Evolutionary conservation across 192 early-diverging fungal genomes (phyloP).

Genomic region (Umbelopsis sp.): DNA sequence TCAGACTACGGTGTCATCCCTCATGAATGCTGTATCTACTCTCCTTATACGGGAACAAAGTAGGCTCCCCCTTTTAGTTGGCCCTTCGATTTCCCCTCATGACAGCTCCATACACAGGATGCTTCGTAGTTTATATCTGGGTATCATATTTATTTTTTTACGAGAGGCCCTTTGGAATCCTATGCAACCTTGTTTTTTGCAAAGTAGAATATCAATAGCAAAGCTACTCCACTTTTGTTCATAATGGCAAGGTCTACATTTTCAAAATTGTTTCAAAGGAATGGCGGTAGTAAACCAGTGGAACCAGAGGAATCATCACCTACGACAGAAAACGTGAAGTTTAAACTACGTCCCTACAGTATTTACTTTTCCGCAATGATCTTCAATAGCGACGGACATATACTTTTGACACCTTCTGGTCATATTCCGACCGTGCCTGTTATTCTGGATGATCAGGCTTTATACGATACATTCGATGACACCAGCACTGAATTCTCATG

Average conservation of each 20-base stretch:
- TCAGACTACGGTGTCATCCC: not conserved
- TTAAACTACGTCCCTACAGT: constrained; percentile 12
- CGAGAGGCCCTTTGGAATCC: not conserved
- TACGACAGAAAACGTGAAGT: not conserved
- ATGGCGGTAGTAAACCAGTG: not conserved
- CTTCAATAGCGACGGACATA: constrained; percentile 13
- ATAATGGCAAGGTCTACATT: constrained; percentile 3
- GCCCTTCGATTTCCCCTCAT: constrained; percentile 1
- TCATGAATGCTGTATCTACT: not conserved
- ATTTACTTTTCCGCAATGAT: constrained; percentile 10
- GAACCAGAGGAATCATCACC: not conserved
- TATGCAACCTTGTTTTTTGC: not conserved
- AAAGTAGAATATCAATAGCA: not conserved
- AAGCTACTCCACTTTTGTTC: not conserved
- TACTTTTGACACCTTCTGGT: constrained; percentile 1
- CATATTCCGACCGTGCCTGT: constrained; percentile 11
- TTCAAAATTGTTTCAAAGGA: not conserved
- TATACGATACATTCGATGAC: constrained; percentile 26
- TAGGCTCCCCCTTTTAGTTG: not conserved
- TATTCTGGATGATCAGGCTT: constrained; percentile 16
- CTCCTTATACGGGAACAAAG: not conserved
- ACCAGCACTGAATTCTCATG: constrained; percentile 33
- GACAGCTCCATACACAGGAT: not conserved
- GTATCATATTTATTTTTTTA: too few species aligned
- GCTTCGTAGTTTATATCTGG: not conserved